Base-by-base conservation (phyloP, 2,329 filamentous ascomycete genomes). In the Arthrobotrys sinensis region DNA sequence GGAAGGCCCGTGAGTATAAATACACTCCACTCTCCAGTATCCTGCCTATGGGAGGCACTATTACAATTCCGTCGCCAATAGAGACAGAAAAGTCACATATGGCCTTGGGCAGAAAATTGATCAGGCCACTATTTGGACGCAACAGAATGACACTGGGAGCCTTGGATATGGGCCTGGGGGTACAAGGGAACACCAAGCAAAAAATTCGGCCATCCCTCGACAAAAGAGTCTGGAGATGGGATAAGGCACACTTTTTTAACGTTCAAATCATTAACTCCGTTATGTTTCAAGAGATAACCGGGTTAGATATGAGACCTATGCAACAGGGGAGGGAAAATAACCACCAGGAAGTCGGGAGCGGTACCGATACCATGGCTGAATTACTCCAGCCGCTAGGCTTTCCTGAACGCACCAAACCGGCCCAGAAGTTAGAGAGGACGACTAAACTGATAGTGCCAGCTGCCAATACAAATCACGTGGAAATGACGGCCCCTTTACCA, bases 211-310 rank as follows among this genome's bases (percentile, higher is more conserved):
- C 50, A 3, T 34, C 62, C 12, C 24, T 28, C 24, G 16, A 34
- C 6, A 19, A 34, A 12, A 34, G 34, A 3, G 8, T 66, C 8
- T 66, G 62, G 62, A 66, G 48, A 34, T 66, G 62, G 62, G 48
- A 38, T 11, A 50, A 50, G 21, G 12, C 43, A n/a, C 8, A 2
- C 4, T 66, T 66, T 52, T 19, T 66, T 3, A 66, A 66, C n/a
- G 48, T 66, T 7, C 43, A 66, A 38, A 66, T 66, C 24, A 45
- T 66, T 11, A 66, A 66, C 48, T 5, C 62, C 2, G 43, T 66
- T 12, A 24, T 24, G 12, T 66, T 66, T 66, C 19, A 66, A 52
- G 10, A 21, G 2, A 66, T 66, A 4, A 50, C 62, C 1, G 62
- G 62, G 3, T 14, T 66, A 8, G n/a, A n/a, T 4, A 43, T 45